Conservation (phyloP, 768 basidiomycete genomes). For the Trametes cubensis region DNA sequence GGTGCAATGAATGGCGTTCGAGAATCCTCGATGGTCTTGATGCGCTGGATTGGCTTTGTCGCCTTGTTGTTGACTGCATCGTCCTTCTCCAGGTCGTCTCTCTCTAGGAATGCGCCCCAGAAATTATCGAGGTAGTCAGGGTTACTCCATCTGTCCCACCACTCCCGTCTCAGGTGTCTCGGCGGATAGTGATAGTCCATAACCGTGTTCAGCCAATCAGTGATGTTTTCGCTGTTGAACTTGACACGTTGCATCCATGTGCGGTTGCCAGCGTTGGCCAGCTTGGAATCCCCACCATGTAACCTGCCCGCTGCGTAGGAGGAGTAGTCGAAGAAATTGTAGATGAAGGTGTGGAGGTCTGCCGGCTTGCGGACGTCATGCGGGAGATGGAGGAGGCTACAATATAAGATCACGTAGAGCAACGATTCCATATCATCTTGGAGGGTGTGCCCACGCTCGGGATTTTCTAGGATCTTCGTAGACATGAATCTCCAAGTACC, state of each 20-base stretch:
- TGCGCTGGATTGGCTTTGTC: neutral
- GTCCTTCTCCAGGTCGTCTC: neutral
- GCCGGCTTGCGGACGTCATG: neutral
- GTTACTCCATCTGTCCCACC: neutral
- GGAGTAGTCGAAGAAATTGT: neutral
- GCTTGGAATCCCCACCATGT: neutral
- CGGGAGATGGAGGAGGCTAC: neutral
- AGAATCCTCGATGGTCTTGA: too few relatives aligned
- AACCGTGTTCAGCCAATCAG: neutral
- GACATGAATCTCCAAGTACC: conserved; percentile 19
- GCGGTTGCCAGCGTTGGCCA: neutral
- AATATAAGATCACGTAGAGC: conserved; percentile 16
- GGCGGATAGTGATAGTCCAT: neutral
- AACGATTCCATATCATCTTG: conserved; percentile 20
- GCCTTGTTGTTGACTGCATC: neutral
- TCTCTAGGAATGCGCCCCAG: neutral
- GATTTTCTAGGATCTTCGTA: neutral
- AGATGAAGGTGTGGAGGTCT: neutral
- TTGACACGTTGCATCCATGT: neutral
- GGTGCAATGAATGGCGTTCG: too few relatives aligned
- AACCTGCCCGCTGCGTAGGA: neutral
- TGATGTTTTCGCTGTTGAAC: neutral
- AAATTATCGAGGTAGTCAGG: neutral
- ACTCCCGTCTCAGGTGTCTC: neutral
- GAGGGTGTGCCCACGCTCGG: neutral